Percentiles rank a stretch among this genome's conserved stretches.
These are phyloP conservation scores for Piedraia hortae DNA, from an alignment of 2,329 filamentous ascomycete genomes.

Conservation along the genomic window DNA sequence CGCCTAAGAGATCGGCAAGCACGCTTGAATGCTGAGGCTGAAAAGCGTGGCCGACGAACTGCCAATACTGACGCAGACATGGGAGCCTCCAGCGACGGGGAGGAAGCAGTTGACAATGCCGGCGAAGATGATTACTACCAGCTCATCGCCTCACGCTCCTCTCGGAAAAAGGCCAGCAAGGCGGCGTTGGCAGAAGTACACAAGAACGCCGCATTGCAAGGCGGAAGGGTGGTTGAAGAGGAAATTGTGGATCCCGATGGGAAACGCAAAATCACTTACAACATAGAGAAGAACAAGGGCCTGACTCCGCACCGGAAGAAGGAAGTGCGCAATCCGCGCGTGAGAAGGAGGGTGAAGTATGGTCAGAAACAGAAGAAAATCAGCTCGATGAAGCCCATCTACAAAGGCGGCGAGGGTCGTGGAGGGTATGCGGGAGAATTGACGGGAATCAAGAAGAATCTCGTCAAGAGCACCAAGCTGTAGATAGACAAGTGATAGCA, in stretches of 20 bases:
- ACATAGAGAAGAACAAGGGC: conserved; percentile 95
- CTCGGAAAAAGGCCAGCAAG: conserved; percentile 43
- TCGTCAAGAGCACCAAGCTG: conserved; percentile 85
- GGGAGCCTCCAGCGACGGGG: conserved; percentile 28
- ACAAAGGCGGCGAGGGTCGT: conserved; percentile 59
- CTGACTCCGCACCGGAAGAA: conserved; percentile 73
- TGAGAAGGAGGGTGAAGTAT: conserved; percentile 95
- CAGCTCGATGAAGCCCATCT: conserved; percentile 57
- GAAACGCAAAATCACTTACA: conserved; percentile 76
- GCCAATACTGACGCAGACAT: conserved; percentile 45
- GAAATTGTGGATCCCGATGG: conserved; percentile 54
- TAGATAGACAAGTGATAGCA: too few species aligned
- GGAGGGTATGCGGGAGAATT: conserved; percentile 75
- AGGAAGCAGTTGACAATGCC: conserved; percentile 18
- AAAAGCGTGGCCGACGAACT: conserved; percentile 43
- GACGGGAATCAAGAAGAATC: conserved; percentile 79
- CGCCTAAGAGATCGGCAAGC: conserved; percentile 63
- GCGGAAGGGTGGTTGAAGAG: conserved; percentile 34
- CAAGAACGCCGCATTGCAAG: conserved; percentile 25
- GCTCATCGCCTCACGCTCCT: conserved; percentile 44
- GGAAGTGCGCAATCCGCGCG: conserved; percentile 76
- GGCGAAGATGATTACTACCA: conserved; percentile 66
- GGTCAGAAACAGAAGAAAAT: conserved; percentile 96
- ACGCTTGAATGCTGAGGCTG: conserved; percentile 67
- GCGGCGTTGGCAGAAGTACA: conserved; percentile 35